Conservation (phyloP, 106 monocot species). For the Dioscorea dumetorum region DNA sequence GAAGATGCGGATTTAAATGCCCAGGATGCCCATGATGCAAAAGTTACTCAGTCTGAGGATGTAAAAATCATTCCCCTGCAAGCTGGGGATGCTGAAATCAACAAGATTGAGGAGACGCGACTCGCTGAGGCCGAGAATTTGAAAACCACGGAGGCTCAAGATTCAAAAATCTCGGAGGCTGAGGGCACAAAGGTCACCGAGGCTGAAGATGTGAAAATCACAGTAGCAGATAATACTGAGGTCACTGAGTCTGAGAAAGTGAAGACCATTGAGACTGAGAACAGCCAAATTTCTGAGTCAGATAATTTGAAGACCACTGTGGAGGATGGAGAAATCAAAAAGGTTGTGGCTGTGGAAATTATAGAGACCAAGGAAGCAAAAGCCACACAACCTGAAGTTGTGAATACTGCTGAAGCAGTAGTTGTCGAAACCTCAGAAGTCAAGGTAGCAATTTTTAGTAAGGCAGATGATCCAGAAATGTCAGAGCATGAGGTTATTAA, state of each 20-base stretch:
- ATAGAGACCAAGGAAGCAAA: background rate
- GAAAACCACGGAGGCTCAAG: too few relatives aligned
- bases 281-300: too few relatives aligned
- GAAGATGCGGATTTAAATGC: constrained; percentile 9
- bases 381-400: constrained; percentile 3
- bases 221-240: background rate
- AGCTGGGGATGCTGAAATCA: too few relatives aligned
- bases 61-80: too few relatives aligned
- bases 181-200: background rate
- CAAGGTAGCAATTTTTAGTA: too few relatives aligned
- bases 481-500: too few relatives aligned
- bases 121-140: too few relatives aligned
- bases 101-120: too few relatives aligned
- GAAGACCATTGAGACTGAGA: too few relatives aligned
- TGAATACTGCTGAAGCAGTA: constrained; percentile 4
- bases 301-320: background rate
- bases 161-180: background rate
- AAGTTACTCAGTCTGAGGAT: too few relatives aligned
- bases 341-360: background rate
- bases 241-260: background rate
- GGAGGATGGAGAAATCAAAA: background rate
- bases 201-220: background rate
- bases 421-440: background rate
- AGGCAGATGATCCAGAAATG: too few relatives aligned
- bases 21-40: background rate